Percentiles rank a stretch among this genome's conserved stretches.
Evolutionary conservation across 331 rosid genomes (phyloP).

Genomic region (Malus hybrid): DNA sequence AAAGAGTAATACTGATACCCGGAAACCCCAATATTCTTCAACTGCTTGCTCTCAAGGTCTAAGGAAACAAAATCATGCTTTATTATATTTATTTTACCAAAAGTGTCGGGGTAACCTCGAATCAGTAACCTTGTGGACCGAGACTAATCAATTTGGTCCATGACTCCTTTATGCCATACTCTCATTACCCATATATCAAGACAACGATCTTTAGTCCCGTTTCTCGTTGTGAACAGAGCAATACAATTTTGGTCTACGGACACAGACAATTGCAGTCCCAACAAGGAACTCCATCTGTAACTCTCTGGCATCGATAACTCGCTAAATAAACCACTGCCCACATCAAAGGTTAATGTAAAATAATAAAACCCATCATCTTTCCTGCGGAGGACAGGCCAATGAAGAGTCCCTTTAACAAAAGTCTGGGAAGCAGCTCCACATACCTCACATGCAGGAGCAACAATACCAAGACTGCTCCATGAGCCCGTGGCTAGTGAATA

Average conservation of each 20-base stretch:
- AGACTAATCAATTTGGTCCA: not conserved
- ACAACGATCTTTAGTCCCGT: not conserved
- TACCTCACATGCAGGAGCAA: no score
- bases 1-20: not conserved
- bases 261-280: not conserved
- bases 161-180: not conserved
- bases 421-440: no score
- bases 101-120: not conserved
- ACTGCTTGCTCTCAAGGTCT: not conserved
- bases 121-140: not conserved
- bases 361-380: no score
- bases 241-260: not conserved
- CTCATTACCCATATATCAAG: not conserved
- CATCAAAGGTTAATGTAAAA: no score
- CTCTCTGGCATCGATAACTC: slow-evolving; percentile 11
- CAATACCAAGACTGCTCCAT: no score
- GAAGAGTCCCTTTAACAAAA: no score
- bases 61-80: not conserved
- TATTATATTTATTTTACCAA: no score
- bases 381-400: no score
- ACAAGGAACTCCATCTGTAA: not conserved
- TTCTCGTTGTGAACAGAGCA: not conserved
- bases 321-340: slow-evolving; percentile 11
- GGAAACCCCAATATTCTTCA: not conserved
- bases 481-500: no score